Evolutionary conservation across 176 grass and related monocot genomes (phyloP), one percentile per base, ranked within the genome.

Genomic region (Musa schizocarpa): DNA sequence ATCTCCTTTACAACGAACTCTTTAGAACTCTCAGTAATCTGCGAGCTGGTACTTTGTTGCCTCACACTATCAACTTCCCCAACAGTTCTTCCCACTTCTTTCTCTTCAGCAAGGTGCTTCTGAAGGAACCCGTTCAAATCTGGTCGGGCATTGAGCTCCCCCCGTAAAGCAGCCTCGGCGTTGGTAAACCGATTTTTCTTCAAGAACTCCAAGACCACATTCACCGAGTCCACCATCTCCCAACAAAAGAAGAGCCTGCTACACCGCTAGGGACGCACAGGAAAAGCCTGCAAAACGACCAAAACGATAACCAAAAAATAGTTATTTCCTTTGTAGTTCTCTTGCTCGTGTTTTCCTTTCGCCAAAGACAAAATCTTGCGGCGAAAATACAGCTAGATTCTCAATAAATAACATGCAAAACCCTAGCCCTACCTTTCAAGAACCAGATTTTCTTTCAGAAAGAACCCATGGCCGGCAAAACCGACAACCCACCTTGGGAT

Each of bases 1-100:
- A 99, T 99, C 83, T 99, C 95, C 72, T 99, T 99, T 43, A 99
- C 96, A 11, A 99, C 92, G 27, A 87, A 95, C 85, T 99, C 96
- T 71, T 84, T 94, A 0, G 91, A 99, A 0, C 84, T 89, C 71
- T 89, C 96, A 0, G 19, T 80, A 1, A 43, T 43, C 34, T 43
- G 34, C 4, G 34, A 43, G 34, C 34, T 43, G 34, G 34, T 43
- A 43, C 34, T 43, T 43, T 43, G 34, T 4, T 43, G 34, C 34
- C 85, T 14, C 53, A 7, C 52, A 10, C 13, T 74, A 17, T 1
- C 16, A 56, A 54, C 21, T 16, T 55, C 72, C 4, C 52, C 52
- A 34, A 12, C 72, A 74, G 48, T 70, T 70, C 43, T 51, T 50
- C 43, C 68, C 43, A 50, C 24, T 62, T 59, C 75, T 48, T 65